Base-by-base conservation (phyloP, 2,329 filamentous ascomycete species). In the Aspergillus versicolor region DNA sequence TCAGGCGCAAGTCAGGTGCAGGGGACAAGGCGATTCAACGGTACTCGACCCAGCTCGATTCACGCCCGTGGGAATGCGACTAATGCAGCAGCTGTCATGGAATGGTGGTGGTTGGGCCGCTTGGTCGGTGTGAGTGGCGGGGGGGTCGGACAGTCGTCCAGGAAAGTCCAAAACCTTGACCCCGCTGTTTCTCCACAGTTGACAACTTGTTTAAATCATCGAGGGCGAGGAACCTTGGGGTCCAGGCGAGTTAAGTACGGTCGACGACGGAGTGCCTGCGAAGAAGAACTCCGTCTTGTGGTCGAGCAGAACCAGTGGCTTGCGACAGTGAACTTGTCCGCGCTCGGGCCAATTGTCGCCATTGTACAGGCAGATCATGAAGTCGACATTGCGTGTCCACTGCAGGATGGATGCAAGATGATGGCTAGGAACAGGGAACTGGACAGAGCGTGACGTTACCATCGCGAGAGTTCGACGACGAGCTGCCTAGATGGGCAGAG, bases 271-370 rank as follows among this genome's bases (percentile, higher is more conserved):
- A 37, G 42, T 47, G 12, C 42, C 42, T 47, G 51, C 51, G 51
- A 53, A 53, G 41, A 52, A 52, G 51, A 47, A 53, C 51, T 53
- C 51, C 43, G 51, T 52, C 37, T 22, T n/a, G 51, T 15, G 32
- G 42, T 21, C 24, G 44, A 13, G 30, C 17, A 48, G 17, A 17
- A 37, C 38, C 50, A n/a, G 30, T 19, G 41, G 50, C 27, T 3
- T 52, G 40, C 19, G n/a, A n/a, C 17, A 34, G 49, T 52, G 49
- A 40, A 30, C n/a, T 22, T 44, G 12, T 13, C 19, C 12, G 19
- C 6, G n/a, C 38, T 30, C 46, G 21, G 22, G 12, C 51, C 51
- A 53, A 53, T 53, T 47, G 51, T 21, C 15, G 32, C 4, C 8
- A 24, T 5, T 22, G 15, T 22, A 5, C 8, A 8, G 40, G 53